Conservation (phyloP, 768 basidiomycete genomes). For the Pleurotus citrinopileatus region DNA sequence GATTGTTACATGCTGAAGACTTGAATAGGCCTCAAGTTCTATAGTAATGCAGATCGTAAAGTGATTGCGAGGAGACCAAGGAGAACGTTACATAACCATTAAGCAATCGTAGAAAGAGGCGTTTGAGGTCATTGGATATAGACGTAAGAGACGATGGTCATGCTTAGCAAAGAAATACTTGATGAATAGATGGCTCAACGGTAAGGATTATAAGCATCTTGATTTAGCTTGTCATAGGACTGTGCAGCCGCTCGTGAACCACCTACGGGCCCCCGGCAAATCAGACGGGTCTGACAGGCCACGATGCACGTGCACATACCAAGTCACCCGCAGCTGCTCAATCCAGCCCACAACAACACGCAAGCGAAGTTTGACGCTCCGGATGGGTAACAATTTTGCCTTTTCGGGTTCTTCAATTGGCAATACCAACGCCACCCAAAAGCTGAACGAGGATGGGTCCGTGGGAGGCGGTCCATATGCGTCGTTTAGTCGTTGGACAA, state of each 20-base stretch:
- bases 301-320: slow-evolving; percentile 29
- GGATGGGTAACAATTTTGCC: slow-evolving; percentile 80
- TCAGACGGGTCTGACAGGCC: slow-evolving; percentile 25
- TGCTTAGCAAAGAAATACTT: slow-evolving; percentile 13
- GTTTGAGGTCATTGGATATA: not conserved
- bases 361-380: slow-evolving; percentile 73
- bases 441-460: slow-evolving; percentile 72
- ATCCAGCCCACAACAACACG: slow-evolving; percentile 94
- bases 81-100: too few species aligned
- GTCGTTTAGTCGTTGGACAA: slow-evolving; percentile 80
- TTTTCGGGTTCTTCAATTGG: slow-evolving; percentile 92
- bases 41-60: too few species aligned
- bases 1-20: too few species aligned
- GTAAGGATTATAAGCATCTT: too few species aligned
- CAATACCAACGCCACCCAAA: slow-evolving; percentile 88
- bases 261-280: slow-evolving; percentile 47
- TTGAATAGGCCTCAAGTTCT: too few species aligned
- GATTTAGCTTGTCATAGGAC: slow-evolving; percentile 38
- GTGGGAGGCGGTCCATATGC: slow-evolving; percentile 55
- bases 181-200: too few species aligned
- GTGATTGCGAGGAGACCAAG: too few species aligned
- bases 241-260: slow-evolving; percentile 72
- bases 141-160: too few species aligned
- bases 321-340: slow-evolving; percentile 58
- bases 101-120: too few species aligned